Evolutionary conservation across 805 yeast species (phyloP).

Genomic region (Cyberlindnera galapagoensis): DNA sequence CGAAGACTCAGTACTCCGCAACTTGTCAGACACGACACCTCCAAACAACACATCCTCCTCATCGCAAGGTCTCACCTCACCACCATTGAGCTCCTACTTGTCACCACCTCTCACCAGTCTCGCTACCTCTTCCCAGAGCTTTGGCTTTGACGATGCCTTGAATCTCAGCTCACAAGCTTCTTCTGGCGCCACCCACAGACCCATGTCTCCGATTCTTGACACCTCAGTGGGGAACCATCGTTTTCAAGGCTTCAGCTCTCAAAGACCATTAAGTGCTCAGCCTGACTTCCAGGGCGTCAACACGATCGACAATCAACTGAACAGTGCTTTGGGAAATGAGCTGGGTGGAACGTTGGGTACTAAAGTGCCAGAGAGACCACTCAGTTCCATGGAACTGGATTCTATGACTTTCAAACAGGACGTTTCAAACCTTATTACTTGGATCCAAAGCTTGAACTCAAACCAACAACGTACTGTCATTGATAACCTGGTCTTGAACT

Average conservation of each 20-base stretch:
- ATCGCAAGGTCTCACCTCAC: conserved; percentile 18
- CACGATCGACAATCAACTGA: not conserved
- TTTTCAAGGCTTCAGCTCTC: conserved; percentile 8
- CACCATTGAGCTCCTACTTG: conserved; percentile 4
- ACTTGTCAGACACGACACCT: conserved; percentile 6
- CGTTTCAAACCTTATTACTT: conserved; percentile 40
- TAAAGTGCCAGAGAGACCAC: conserved; percentile 23
- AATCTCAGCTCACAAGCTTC: conserved; percentile 5
- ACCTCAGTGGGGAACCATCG: conserved; percentile 11
- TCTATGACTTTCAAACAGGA: conserved; percentile 41
- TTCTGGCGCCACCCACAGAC: conserved; percentile 3
- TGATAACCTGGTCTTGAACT: conserved; percentile 44
- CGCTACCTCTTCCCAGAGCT: conserved; percentile 9
- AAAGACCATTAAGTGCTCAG: conserved; percentile 24
- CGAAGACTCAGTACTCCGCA: conserved; percentile 11
- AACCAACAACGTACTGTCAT: conserved; percentile 46
- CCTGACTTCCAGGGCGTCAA: not conserved
- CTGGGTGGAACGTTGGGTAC: conserved; percentile 17
- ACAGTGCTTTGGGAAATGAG: conserved; percentile 12
- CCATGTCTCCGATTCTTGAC: conserved; percentile 23
- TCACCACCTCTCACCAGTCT: conserved; percentile 9
- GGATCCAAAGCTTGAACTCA: conserved; percentile 45
- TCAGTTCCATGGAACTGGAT: conserved; percentile 26
- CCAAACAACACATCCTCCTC: conserved; percentile 31
- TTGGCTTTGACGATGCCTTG: conserved; percentile 16